These are phyloP conservation scores for Austroboletus novae-zelandiae DNA, from an alignment of 1,284 basidiomycete genomes.

Conservation along the genomic window DNA sequence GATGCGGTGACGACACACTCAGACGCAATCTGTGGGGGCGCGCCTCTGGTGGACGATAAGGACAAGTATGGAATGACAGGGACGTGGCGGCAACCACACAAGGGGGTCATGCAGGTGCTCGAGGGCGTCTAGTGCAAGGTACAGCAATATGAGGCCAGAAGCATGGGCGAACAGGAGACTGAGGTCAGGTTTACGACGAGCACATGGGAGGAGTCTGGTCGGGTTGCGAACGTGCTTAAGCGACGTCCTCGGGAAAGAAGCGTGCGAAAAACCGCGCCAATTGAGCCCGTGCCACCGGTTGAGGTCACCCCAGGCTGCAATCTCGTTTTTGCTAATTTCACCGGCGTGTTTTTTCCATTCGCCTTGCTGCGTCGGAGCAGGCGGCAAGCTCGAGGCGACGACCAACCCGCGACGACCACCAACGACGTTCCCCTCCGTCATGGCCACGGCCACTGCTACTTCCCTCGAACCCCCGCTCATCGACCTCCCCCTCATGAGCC, in stretches of 20 bases:
- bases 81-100: too few relatives aligned
- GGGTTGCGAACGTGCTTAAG: slow-evolving; percentile 13
- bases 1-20: too few relatives aligned
- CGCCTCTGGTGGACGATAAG: too few relatives aligned
- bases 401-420: slow-evolving; percentile 14
- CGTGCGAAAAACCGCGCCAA: slow-evolving; percentile 21
- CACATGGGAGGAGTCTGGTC: background rate
- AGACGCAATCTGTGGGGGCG: too few relatives aligned
- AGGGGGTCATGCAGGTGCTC: too few relatives aligned
- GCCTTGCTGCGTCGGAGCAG: background rate
- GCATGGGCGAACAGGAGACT: too few relatives aligned
- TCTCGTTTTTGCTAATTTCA: slow-evolving; percentile 6
- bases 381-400: background rate
- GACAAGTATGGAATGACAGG: too few relatives aligned
- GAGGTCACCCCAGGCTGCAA: background rate
- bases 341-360: slow-evolving; percentile 20
- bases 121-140: too few relatives aligned
- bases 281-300: slow-evolving; percentile 14
- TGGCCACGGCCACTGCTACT: slow-evolving; percentile 16
- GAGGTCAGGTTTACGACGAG: too few relatives aligned
- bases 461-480: slow-evolving; percentile 2
- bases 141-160: too few relatives aligned
- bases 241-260: slow-evolving; percentile 16
- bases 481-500: slow-evolving; percentile 3
- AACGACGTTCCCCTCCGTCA: slow-evolving; percentile 8